These are phyloP conservation scores for Phylloporus arenicola DNA, from an alignment of 768 basidiomycete genomes.

Conservation along the genomic window DNA sequence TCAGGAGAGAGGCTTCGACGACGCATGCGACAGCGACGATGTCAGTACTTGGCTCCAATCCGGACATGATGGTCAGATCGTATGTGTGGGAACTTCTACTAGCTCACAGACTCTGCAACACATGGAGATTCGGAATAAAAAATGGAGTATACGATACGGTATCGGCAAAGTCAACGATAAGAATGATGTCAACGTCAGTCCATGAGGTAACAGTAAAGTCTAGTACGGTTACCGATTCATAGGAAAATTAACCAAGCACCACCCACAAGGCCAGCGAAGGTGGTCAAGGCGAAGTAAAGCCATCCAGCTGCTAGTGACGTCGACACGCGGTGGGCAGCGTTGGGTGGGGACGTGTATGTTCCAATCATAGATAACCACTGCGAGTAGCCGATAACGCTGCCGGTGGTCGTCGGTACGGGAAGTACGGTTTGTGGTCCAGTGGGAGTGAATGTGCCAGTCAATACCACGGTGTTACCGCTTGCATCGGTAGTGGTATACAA, in stretches of 20 bases:
- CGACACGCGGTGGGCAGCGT: conserved; percentile 21
- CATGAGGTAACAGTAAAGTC: conserved; percentile 5
- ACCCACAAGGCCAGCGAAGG: conserved; percentile 21
- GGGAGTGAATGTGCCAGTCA: conserved; percentile 28
- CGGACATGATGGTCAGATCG: conserved; percentile 17
- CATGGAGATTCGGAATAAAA: too few species aligned
- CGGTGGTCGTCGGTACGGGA: conserved; percentile 24
- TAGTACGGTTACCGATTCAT: conserved; percentile 10
- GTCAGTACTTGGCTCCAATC: conserved; percentile 19
- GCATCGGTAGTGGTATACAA: conserved; percentile 44
- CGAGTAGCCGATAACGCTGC: conserved; percentile 25
- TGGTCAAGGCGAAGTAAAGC: conserved; percentile 24
- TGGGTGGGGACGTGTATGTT: conserved; percentile 26
- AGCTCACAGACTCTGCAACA: too few species aligned
- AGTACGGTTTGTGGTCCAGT: conserved; percentile 27
- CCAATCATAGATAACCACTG: conserved; percentile 29
- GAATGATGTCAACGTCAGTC: background rate
- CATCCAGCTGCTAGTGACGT: conserved; percentile 19
- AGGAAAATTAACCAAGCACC: conserved; percentile 31
- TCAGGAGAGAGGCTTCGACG: conserved; percentile 53
- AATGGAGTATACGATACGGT: conserved; percentile 14
- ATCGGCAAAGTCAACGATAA: conserved; percentile 1
- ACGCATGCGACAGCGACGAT: conserved; percentile 51
- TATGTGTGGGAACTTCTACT: conserved; percentile 7
- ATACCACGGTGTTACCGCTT: conserved; percentile 19